These are phyloP conservation scores for Aureobasidium sp. DNA, from an alignment of 2,329 filamentous ascomycete species.

Conservation along the genomic window DNA sequence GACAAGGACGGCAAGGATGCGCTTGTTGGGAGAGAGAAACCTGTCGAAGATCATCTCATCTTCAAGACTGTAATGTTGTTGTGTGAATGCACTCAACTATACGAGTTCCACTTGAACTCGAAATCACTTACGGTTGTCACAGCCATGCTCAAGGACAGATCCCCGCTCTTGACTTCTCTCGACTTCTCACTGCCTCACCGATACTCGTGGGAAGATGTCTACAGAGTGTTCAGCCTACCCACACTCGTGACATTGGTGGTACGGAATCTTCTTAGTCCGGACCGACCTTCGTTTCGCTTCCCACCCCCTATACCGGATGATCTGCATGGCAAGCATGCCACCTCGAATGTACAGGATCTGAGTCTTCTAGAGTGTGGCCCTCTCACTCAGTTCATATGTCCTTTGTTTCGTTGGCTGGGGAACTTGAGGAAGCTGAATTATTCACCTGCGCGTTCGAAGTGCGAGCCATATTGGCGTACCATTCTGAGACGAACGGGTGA, in stretches of 20 bases:
- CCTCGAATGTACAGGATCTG: background rate
- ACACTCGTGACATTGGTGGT: background rate
- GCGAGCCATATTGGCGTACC: background rate
- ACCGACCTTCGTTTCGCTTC: background rate
- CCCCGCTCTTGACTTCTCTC: background rate
- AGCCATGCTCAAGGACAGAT: background rate
- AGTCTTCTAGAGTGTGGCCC: background rate
- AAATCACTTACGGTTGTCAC: background rate
- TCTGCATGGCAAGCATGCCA: background rate
- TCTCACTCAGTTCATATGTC: background rate
- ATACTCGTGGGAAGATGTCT: background rate
- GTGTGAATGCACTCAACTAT: background rate
- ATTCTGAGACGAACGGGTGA: background rate
- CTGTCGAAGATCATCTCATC: background rate
- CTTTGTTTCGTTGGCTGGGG: background rate
- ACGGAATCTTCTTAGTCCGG: background rate
- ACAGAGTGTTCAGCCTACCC: background rate
- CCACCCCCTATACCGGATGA: background rate
- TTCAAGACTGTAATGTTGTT: background rate
- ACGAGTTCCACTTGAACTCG: background rate
- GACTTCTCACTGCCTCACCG: background rate
- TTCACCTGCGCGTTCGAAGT: background rate
- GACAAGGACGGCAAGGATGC: background rate
- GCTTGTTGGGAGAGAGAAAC: background rate
- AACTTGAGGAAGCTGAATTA: background rate